Evolutionary conservation across 176 grass and related monocot genomes (phyloP).

Genomic region (Coix lacrymajobi): DNA sequence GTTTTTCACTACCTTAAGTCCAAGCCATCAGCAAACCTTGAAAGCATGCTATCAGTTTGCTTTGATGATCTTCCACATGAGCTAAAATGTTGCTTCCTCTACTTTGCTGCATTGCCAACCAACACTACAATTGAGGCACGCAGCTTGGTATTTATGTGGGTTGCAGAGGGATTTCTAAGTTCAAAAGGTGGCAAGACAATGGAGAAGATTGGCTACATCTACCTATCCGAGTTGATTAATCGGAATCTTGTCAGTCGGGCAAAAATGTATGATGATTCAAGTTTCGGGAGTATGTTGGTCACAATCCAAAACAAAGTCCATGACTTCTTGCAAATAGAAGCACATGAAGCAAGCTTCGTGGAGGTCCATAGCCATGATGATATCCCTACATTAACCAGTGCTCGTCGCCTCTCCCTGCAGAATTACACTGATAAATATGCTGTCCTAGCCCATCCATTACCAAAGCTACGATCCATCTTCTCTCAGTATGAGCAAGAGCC

Average conservation of each 20-base stretch:
- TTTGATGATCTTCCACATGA: slow-evolving; percentile 51
- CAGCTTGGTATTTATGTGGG: slow-evolving; percentile 26
- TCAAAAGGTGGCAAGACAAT: slow-evolving; percentile 8
- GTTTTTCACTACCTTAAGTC: slow-evolving; percentile 12
- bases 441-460: not conserved
- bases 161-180: slow-evolving; percentile 41
- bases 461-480: slow-evolving; percentile 40
- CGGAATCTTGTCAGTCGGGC: slow-evolving; percentile 16
- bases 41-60: slow-evolving; percentile 22
- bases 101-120: slow-evolving; percentile 37
- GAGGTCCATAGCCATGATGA: slow-evolving; percentile 13
- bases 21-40: not conserved
- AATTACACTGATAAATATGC: slow-evolving; percentile 40
- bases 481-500: slow-evolving; percentile 19
- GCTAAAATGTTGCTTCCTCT: slow-evolving; percentile 37
- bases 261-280: not conserved
- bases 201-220: slow-evolving; percentile 28
- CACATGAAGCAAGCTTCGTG: slow-evolving; percentile 36
- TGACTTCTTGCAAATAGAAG: slow-evolving; percentile 26
- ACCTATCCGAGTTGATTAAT: slow-evolving; percentile 30
- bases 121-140: not conserved
- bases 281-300: not conserved
- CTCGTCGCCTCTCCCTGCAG: slow-evolving; percentile 30
- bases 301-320: slow-evolving; percentile 34
- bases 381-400: slow-evolving; percentile 10